Percentiles rank a stretch among this genome's conserved stretches.
phyloP scores from a whole-genome alignment of 2,329 filamentous ascomycete species.

The Microsporum ferrugineum region DNA sequence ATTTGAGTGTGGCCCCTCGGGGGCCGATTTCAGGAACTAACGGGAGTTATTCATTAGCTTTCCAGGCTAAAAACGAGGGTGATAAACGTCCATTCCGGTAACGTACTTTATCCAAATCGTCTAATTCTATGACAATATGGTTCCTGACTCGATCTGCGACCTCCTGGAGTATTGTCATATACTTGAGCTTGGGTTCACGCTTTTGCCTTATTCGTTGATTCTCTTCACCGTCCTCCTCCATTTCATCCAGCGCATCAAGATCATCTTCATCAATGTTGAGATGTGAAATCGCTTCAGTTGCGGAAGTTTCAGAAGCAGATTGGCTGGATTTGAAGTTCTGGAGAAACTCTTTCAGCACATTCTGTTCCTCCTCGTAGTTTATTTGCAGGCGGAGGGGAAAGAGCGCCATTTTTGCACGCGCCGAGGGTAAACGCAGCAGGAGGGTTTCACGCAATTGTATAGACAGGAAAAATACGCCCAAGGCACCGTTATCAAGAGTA shows the following conservation, averaged over 20 bases:
- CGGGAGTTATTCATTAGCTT: background rate
- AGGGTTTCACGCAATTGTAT: background rate
- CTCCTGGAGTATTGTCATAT: slow-evolving; percentile 75
- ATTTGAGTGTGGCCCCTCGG: slow-evolving; percentile 55
- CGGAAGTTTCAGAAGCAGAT: slow-evolving; percentile 51
- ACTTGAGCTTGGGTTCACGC: slow-evolving; percentile 63
- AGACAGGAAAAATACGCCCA: background rate
- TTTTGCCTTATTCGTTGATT: slow-evolving; percentile 23
- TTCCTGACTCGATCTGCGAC: slow-evolving; percentile 67
- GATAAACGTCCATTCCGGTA: background rate
- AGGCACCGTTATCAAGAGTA: background rate
- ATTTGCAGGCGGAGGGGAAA: slow-evolving; percentile 66
- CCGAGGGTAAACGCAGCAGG: background rate
- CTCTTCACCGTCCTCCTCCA: slow-evolving; percentile 59
- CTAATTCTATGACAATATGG: slow-evolving; percentile 76
- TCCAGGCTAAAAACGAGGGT: background rate
- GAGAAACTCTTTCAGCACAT: slow-evolving; percentile 74
- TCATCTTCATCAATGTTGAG: slow-evolving; percentile 81
- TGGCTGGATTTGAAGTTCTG: slow-evolving; percentile 68
- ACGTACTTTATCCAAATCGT: slow-evolving; percentile 65
- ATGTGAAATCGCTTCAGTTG: slow-evolving; percentile 70
- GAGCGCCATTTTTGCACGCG: slow-evolving; percentile 59
- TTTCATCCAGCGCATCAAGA: slow-evolving; percentile 80
- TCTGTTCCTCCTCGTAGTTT: slow-evolving; percentile 76
- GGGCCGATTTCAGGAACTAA: slow-evolving; percentile 63